A percentile compares a stretch with the other conserved stretches of the same genome.
Evolutionary conservation across 805 yeast species (phyloP).

Genomic region (Myxozyma neotropica): DNA sequence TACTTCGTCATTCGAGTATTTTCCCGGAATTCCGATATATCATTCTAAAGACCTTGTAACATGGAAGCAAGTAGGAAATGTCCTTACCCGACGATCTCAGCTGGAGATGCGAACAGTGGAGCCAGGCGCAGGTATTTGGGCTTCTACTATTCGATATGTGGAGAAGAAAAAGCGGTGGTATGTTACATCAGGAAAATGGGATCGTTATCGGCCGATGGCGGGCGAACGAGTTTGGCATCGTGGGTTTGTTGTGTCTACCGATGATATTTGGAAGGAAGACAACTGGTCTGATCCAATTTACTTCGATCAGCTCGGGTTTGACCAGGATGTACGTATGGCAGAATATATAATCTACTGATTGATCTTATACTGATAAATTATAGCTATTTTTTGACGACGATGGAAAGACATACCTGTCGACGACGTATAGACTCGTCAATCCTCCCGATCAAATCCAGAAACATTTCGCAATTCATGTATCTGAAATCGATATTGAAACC

Average conservation of each 20-base stretch:
- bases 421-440: slow-evolving; percentile 9
- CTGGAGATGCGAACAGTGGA: slow-evolving; percentile 12
- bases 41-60: slow-evolving; percentile 1
- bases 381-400: slow-evolving; percentile 8
- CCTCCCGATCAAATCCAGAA: slow-evolving; percentile 2
- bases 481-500: slow-evolving; percentile 8
- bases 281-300: slow-evolving; percentile 14
- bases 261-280: slow-evolving; percentile 11
- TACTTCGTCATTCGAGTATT: slow-evolving; percentile 8
- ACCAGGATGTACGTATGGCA: slow-evolving; percentile 1
- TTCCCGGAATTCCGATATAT: slow-evolving; percentile 11
- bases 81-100: slow-evolving; percentile 7
- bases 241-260: slow-evolving; percentile 14
- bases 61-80: slow-evolving; percentile 3
- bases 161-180: slow-evolving; percentile 10
- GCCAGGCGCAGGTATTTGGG: slow-evolving; percentile 21
- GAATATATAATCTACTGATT: neutral
- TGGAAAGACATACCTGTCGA: slow-evolving; percentile 8
- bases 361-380: neutral
- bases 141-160: slow-evolving; percentile 9
- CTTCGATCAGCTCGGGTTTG: slow-evolving; percentile 13
- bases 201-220: slow-evolving; percentile 5
- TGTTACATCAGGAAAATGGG: slow-evolving; percentile 7
- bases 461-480: slow-evolving; percentile 15
- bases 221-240: slow-evolving; percentile 14